Evolutionary conservation across 179 eudicot genomes (phyloP).

Genomic region (Beta corolliflora): DNA sequence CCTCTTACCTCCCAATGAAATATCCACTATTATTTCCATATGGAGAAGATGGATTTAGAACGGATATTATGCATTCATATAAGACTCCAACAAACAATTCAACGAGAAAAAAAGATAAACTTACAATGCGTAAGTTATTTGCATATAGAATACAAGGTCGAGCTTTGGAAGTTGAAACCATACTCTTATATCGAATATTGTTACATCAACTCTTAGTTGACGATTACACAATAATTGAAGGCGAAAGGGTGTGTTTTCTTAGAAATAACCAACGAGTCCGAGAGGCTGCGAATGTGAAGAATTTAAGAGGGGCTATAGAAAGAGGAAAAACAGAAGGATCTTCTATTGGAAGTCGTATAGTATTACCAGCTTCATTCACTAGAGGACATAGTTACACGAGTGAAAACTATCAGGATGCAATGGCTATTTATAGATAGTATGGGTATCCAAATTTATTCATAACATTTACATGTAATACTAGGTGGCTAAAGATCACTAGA

Average conservation of each 20-base stretch:
- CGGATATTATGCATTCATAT: neutral
- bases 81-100: no score
- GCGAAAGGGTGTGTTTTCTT: neutral
- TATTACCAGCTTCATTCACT: conserved; percentile 5
- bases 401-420: conserved; percentile 16
- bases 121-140: neutral
- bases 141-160: no score
- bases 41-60: neutral
- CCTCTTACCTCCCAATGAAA: neutral
- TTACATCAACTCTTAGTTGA: neutral
- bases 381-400: conserved; percentile 2
- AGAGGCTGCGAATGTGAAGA: neutral
- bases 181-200: no score
- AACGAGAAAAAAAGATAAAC: neutral
- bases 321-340: neutral
- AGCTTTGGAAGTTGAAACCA: no score
- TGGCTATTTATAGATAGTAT: conserved; percentile 7
- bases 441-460: conserved; percentile 13
- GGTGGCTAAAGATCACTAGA: neutral
- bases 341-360: neutral
- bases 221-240: neutral
- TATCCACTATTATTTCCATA: neutral
- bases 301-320: neutral
- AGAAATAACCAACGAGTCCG: neutral
- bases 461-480: conserved; percentile 16